These are phyloP conservation scores for Toxoplasma gondii DNA, from an alignment of 169 alveolate species.

Conservation along the genomic window DNA sequence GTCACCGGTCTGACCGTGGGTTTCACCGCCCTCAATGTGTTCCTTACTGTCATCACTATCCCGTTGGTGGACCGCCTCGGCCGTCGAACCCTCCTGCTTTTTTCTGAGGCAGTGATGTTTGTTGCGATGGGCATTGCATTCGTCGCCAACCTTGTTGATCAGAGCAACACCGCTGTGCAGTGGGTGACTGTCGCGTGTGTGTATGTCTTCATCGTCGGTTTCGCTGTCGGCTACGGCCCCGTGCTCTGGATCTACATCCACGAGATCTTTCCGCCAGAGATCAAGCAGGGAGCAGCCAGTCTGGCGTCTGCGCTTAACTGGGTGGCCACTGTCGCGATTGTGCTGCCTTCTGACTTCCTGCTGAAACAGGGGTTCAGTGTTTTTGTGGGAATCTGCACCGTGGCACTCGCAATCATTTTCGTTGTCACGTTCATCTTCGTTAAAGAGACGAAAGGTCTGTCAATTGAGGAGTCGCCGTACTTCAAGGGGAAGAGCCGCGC, in stretches of 20 bases:
- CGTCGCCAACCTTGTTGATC: conserved; percentile 57
- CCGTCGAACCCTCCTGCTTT: conserved; percentile 79
- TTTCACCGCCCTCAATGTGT: conserved; percentile 73
- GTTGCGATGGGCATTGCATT: conserved; percentile 71
- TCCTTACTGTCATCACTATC: conserved; percentile 76
- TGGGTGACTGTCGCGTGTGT: conserved; percentile 69
- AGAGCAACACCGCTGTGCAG: conserved; percentile 39
- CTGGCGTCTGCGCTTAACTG: conserved; percentile 84
- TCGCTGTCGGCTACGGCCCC: conserved; percentile 88
- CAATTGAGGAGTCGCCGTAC: conserved; percentile 72
- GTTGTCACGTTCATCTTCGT: conserved; percentile 75
- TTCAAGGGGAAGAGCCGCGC: conserved; percentile 60
- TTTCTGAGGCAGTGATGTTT: conserved; percentile 64
- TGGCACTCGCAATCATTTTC: conserved; percentile 73
- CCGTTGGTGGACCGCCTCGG: conserved; percentile 83
- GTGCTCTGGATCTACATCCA: conserved; percentile 85
- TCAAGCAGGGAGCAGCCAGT: conserved; percentile 83
- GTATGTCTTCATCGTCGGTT: conserved; percentile 79
- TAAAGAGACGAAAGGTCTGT: conserved; percentile 84
- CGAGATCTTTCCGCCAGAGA: conserved; percentile 86
- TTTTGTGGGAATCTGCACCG: conserved; percentile 76
- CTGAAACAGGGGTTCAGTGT: conserved; percentile 67
- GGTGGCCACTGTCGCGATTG: conserved; percentile 79
- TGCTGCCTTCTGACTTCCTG: conserved; percentile 80
- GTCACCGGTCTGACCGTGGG: conserved; percentile 75